Evolutionary conservation across 202 grass and related monocot species (phyloP), one percentile per base, ranked within the genome.

Genomic region (Eragrostis tef): DNA sequence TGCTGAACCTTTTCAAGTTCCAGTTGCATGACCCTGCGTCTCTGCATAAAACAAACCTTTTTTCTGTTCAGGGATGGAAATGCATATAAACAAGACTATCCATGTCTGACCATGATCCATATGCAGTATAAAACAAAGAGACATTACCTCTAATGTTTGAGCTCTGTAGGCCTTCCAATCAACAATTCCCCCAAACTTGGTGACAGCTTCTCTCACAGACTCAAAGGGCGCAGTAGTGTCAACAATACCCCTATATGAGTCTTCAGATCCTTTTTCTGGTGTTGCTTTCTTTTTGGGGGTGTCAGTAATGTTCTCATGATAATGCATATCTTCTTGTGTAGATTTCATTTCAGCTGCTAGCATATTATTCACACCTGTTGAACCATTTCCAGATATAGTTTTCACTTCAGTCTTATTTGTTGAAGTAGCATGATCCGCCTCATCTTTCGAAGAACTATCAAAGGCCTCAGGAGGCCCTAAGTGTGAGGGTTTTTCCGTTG

Each of bases 81-180:
- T 72, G 67, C 42, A 83, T n/a, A 57, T 48, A 65, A 73, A 24
- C 12, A 75, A 45, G 34, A 31, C 26, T 63, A 62, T 36, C 5
- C 49, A 44, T 42, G 7, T 64, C 52, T 60, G 61, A 63, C 19
- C 25, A 77, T 26, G 56, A 63, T 77, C 77, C 36, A 34, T 48
- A 53, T 81, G 73, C 39, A 16, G 47, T 77, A 24, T 48, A 57
- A 81, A 77, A 85, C n/a, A 67, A 77, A 61, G 20, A 48, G 25
- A 27, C 13, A 46, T 78, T 94, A 94, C 96, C 96, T 96, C 96
- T 70, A 99, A 74, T 21, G 85, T 76, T 46, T 86, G 89, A 71
- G 86, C 60, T 72, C 44, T 93, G 74, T 96, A 87, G 86, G 89
- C 89, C 89, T 99, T 99, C 96, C 96, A 99, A 93, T 99, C 91